Conservation (phyloP, 2,329 filamentous ascomycete species). For the Periconia sp. region DNA sequence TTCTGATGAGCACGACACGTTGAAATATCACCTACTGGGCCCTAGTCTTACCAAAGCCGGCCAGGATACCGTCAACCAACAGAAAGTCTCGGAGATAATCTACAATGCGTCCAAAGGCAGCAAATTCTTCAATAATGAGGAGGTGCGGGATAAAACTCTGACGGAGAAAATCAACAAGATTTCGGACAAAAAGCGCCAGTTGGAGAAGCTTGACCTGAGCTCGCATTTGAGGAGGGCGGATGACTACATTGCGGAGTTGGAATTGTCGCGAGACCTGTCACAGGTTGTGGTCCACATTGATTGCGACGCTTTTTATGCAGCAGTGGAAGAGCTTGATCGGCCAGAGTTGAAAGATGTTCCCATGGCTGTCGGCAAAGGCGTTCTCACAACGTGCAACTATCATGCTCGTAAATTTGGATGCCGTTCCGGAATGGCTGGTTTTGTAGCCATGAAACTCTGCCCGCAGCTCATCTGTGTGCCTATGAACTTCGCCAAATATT, state of each 20-base stretch:
- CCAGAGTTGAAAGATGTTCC: conserved; percentile 85
- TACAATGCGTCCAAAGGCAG: conserved; percentile 96
- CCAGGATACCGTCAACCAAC: conserved; percentile 90
- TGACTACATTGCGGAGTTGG: conserved; percentile 76
- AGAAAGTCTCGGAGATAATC: conserved; percentile 92
- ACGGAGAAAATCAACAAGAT: conserved; percentile 86
- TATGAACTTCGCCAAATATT: conserved; percentile 89
- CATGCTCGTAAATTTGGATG: conserved; percentile 86
- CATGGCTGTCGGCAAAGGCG: conserved; percentile 83
- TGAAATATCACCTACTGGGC: conserved; percentile 88
- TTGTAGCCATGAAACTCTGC: conserved; percentile 92
- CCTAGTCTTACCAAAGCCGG: conserved; percentile 93
- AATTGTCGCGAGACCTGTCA: conserved; percentile 75
- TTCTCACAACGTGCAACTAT: conserved; percentile 80
- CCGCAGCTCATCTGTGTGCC: conserved; percentile 81
- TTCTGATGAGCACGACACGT: conserved; percentile 58
- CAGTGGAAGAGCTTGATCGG: conserved; percentile 74
- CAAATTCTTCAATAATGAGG: conserved; percentile 93
- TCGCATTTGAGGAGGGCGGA: conserved; percentile 76
- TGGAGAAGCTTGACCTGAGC: conserved; percentile 75
- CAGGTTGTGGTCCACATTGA: conserved; percentile 90
- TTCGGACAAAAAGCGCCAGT: conserved; percentile 69
- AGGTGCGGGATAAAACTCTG: conserved; percentile 75
- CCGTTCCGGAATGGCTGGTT: conserved; percentile 92
- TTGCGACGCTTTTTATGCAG: conserved; percentile 96